Evolutionary conservation across 441 rosid genomes (phyloP), one percentile per base, ranked within the genome.

Genomic region (Arabidopsis hybrid): DNA sequence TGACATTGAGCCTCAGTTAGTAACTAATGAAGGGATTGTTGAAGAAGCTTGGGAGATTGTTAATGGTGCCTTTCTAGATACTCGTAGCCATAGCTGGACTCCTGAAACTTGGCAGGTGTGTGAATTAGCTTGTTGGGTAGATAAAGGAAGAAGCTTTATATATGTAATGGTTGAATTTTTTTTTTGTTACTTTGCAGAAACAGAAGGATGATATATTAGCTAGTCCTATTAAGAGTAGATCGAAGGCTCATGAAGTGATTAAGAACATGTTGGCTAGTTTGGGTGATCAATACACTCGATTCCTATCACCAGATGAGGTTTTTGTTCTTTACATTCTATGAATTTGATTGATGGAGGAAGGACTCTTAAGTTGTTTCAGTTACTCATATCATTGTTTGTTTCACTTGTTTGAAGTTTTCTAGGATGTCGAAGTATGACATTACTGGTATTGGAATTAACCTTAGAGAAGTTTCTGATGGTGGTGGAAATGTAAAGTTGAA

Each of bases 21-120:
- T 85, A 40, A 85, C 85, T 13, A 84, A 95, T 34, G 88, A 89
- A 69, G 87, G 78, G 51, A 80, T 92, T 63, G 96, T 92, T 38
- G 88, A 89, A 81, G 97, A 95, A 83, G 99, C 97, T 71, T 95
- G 99, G 99, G 85, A 89, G 84, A 87, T 95, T 17, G 91, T 92
- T 38, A 90, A 90, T 64, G 97, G 85, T 5, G 83, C 91, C 74
- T 95, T 87, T 65, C 86, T 90, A 5, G 85, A 83, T 3, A 13
- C 84, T 42, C 83, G 83, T 2, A 82, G 87, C 68, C 83, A 65
- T 49, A 82, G 82, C 8, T 95, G 97, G 99, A 82, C 87, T 49
- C 84, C 91, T 36, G 78, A 92, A 60, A 62, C 83, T 9, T 95
- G 97, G 97, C 83, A 82, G 96, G 97, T 50, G 11, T 74, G 72